Conservation (phyloP, 2,329 filamentous ascomycete genomes). For the Sporothrix dimorphospora region DNA sequence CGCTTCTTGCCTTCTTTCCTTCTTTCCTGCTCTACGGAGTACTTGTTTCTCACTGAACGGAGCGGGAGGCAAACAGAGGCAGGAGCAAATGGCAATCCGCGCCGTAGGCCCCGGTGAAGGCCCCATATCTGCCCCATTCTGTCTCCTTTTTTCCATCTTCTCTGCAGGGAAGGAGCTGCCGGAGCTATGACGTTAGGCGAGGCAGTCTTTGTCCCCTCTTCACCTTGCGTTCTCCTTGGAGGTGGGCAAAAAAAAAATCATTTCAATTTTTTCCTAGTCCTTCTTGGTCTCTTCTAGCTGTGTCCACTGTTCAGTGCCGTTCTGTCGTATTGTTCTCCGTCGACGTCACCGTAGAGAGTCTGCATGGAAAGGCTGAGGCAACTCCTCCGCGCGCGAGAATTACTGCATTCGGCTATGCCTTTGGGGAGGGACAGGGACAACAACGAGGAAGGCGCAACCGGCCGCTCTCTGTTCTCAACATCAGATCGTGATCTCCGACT, state of each 20-base stretch:
- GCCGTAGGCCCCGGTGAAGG: slow-evolving; percentile 6
- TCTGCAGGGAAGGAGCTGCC: slow-evolving; percentile 13
- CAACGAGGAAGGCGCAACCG: not conserved
- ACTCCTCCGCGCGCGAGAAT: not conserved
- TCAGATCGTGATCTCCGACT: not conserved
- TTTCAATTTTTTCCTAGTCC: not conserved
- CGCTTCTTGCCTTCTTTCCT: not conserved
- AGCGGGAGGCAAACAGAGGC: not conserved
- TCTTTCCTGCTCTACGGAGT: not conserved
- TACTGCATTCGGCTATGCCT: slow-evolving; percentile 10
- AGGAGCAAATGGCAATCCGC: not conserved
- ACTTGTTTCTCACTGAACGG: not conserved
- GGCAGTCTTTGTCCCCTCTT: not conserved
- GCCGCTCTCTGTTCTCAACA: not conserved
- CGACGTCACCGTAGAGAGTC: slow-evolving; percentile 13
- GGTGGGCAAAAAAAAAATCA: not conserved
- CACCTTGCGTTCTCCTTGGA: slow-evolving; percentile 1
- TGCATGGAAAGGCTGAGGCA: not conserved
- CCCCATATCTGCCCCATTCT: not conserved
- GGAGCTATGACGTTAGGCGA: slow-evolving; percentile 12
- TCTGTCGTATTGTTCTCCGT: not conserved
- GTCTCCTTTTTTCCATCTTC: not conserved
- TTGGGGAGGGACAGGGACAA: no score
- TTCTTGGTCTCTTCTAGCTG: not conserved
- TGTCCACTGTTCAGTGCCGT: slow-evolving; percentile 1